These are phyloP conservation scores for Fomitopsis pinicola DNA, from an alignment of 1,284 basidiomycete species.

Conservation along the genomic window DNA sequence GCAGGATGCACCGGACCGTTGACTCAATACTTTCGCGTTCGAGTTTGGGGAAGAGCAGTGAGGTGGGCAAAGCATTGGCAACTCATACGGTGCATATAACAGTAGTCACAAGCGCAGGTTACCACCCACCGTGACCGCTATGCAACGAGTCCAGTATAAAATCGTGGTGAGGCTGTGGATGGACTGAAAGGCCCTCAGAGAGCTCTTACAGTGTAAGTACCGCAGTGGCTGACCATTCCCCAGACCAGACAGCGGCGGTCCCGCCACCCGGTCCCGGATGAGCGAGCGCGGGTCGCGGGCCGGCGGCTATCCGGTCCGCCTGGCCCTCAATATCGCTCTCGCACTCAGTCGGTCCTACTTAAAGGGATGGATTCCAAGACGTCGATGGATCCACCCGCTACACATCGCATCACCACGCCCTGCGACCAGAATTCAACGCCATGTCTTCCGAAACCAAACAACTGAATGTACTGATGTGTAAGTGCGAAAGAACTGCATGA, in stretches of 20 bases:
- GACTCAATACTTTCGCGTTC: too few species aligned
- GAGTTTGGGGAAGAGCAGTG: too few species aligned
- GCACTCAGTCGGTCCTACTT: slow-evolving; percentile 6
- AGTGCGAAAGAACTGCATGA: neutral
- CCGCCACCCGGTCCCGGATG: neutral
- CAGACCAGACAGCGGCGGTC: neutral
- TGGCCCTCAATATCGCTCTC: neutral
- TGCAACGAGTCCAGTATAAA: too few species aligned
- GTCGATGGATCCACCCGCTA: neutral
- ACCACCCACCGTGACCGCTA: too few species aligned
- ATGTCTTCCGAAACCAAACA: slow-evolving; percentile 22
- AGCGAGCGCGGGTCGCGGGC: neutral
- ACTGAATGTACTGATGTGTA: slow-evolving; percentile 23
- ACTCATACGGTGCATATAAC: too few species aligned
- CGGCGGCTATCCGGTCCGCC: slow-evolving; percentile 4
- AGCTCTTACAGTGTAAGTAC: too few species aligned
- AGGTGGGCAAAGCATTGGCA: neutral
- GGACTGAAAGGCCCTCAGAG: too few species aligned
- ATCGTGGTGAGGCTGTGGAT: too few species aligned
- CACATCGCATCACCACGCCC: neutral
- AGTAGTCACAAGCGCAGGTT: too few species aligned
- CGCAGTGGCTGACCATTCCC: too few species aligned
- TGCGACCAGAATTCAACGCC: neutral
- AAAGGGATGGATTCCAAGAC: slow-evolving; percentile 1
- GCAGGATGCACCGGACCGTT: neutral